Base-by-base conservation (phyloP, 2,329 filamentous ascomycete species). In the Pleoardoris graminearum region DNA sequence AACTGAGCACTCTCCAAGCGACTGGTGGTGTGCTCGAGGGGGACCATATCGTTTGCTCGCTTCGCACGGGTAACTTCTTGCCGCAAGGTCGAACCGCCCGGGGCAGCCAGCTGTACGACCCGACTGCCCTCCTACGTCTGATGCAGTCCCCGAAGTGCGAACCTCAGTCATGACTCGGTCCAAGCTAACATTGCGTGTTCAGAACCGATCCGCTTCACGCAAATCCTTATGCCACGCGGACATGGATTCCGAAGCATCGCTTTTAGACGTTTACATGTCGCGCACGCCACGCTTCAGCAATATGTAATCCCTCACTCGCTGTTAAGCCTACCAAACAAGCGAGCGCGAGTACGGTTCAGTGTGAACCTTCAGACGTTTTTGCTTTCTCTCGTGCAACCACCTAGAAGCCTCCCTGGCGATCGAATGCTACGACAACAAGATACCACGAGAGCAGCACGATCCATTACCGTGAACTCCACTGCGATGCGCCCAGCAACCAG, bases 1-100 rank as follows among this genome's bases (percentile, higher is more conserved):
- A 27, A 10, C 8, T 19, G n/a, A n/a, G 16, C 7, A 36, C 14
- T 17, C 14, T 8, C 4, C 25, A 16, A 27, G 16, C n/a, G 17
- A 14, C 16, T n/a, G 41, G 27, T 14, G 27, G 29, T 17, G 11
- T 46, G 30, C 44, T 29, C 22, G 23, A 29, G 23, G 23, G 33
- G 37, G 44, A 47, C 33, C 33, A 47, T 33, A 47, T 47, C 2
- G 33, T 29, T 30, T 14, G 44, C 16, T 47, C n/a, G 44, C 32
- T 47, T 29, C 22, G 16, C 11, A 27, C 22, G 33, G 44, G 30
- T 37, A 29, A 46, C 37, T 47, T 22, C 27, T 23, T 47, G 33
- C 33, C 19, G 44, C 19, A 47, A 33, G 44, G 37, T 37, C 33
- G 30, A 45, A 45, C 42, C 33, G 44, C n/a, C 22, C 22, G 33